A percentile compares a stretch with the other conserved stretches of the same genome.
Evolutionary conservation across 768 basidiomycete genomes (phyloP).

Genomic region (Rhodotorula taiwanensis): DNA sequence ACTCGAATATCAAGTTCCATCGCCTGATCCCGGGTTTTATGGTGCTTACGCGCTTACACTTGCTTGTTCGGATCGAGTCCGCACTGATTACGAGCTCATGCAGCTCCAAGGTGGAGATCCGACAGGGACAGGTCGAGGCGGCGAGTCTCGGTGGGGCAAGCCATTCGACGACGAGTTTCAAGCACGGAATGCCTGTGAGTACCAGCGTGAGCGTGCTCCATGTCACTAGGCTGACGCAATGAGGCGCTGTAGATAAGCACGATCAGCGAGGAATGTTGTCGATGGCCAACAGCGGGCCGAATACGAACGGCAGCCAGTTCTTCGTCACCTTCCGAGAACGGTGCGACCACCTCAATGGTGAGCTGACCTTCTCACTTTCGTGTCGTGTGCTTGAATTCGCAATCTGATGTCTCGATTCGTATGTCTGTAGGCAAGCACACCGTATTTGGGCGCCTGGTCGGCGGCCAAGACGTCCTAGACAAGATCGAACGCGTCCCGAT

Average conservation of each 20-base stretch:
- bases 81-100: too few species aligned
- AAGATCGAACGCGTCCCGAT: slow-evolving; percentile 71
- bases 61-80: too few species aligned
- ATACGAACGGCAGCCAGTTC: slow-evolving; percentile 85
- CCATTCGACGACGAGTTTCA: slow-evolving; percentile 93
- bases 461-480: slow-evolving; percentile 83
- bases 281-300: slow-evolving; percentile 92
- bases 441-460: slow-evolving; percentile 94
- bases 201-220: too few species aligned
- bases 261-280: slow-evolving; percentile 71
- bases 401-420: neutral
- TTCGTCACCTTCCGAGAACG: slow-evolving; percentile 81
- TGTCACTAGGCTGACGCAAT: too few species aligned
- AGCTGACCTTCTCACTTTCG: slow-evolving; percentile 50
- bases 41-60: slow-evolving; percentile 52
- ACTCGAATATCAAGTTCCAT: slow-evolving; percentile 83
- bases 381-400: fast-evolving
- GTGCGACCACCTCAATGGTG: slow-evolving; percentile 72
- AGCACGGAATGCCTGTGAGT: slow-evolving; percentile 74
- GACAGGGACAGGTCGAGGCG: slow-evolving; percentile 88
- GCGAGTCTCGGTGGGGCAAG: slow-evolving; percentile 87
- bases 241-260: slow-evolving; percentile 34
- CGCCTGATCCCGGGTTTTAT: slow-evolving; percentile 90
- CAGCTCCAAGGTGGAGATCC: slow-evolving; percentile 98
- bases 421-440: slow-evolving; percentile 38